Base-by-base conservation (phyloP, 805 yeast genomes). In the Nakazawaea sp. region DNA sequence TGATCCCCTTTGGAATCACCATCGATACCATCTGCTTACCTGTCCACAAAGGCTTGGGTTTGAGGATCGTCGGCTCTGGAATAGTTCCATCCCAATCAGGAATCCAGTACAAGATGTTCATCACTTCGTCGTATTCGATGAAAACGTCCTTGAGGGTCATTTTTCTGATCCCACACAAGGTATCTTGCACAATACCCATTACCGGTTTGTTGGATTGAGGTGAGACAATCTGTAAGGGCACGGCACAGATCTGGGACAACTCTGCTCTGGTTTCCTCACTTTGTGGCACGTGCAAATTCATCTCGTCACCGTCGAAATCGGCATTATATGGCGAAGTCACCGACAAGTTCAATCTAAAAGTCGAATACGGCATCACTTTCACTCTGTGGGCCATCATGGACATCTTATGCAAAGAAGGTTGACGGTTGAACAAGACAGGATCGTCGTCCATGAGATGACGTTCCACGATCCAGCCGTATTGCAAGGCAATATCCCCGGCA, bases 311-410 rank as follows among this genome's bases (percentile, higher is more conserved):
- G 68, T 92, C 99, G 70, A 92, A 92, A 81, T 92, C 99, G 32
- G 99, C 99, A 66, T 92, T 92, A 63, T 92, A 92, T n/a, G 99
- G 99, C 15, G 97, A 87, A 0, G 98, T 92, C 32, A 92, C 98
- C 18, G 97, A 92, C 58, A 92, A 69, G 56, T 92, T 92, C 66
- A 92, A 71, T 66, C 99, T 77, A 71, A 92, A 92, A 0, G 99
- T 92, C 5, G 97, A 89, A 58, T 88, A 92, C 10, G 99, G 99
- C 96, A 92, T 88, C 32, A 92, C 98, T 57, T 85, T 88, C 26
- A 92, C 98, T 64, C 96, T 76, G 59, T 92, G 99, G 13, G 96
- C 95, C 97, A 92, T 92, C 98, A 92, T 92, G 38, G 97, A 90
- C 97, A 92, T 92, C 62, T 94, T 92, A 68, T 92, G 99, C 61